Conservation (phyloP, 352 stramenopile species). For the Globisporangium nodosum region DNA sequence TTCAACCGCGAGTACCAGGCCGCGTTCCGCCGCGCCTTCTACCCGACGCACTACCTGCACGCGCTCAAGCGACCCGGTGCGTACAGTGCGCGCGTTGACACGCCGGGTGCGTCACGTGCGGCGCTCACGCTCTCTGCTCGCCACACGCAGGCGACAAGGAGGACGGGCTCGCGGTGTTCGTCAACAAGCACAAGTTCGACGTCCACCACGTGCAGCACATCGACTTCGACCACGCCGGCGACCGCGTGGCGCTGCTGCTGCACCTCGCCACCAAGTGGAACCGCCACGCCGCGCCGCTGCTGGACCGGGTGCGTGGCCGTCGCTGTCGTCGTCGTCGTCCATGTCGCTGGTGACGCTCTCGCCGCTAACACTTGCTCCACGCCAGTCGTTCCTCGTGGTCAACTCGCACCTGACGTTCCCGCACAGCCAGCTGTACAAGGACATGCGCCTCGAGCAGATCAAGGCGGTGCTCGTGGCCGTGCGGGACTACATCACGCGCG, state of each 20-base stretch:
- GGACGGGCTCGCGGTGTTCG: slow-evolving; percentile 75
- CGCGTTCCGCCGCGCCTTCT: slow-evolving; percentile 58
- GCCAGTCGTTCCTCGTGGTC: slow-evolving; percentile 72
- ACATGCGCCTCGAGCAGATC: slow-evolving; percentile 77
- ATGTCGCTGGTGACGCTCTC: neutral
- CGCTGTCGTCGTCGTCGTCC: neutral
- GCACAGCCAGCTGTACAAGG: slow-evolving; percentile 72
- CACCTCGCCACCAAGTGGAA: slow-evolving; percentile 84
- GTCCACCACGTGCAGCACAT: slow-evolving; percentile 78
- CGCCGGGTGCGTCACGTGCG: neutral
- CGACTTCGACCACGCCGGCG: slow-evolving; percentile 61
- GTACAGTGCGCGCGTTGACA: neutral
- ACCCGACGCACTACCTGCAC: slow-evolving; percentile 63
- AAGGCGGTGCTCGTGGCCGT: slow-evolving; percentile 67
- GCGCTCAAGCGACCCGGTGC: slow-evolving; percentile 58
- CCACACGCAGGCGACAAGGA: slow-evolving; percentile 46
- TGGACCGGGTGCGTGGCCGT: slow-evolving; percentile 34
- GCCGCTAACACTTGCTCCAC: neutral
- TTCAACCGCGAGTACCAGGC: slow-evolving; percentile 76
- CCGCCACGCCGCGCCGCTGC: slow-evolving; percentile 28
- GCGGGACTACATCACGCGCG: slow-evolving; percentile 53
- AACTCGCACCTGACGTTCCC: slow-evolving; percentile 86
- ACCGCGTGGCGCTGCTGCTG: slow-evolving; percentile 80
- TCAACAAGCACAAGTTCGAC: slow-evolving; percentile 70
- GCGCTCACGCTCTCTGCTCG: neutral